phyloP scores from a whole-genome alignment of 108 stramenopile species.

The Cyclotella sp. region DNA sequence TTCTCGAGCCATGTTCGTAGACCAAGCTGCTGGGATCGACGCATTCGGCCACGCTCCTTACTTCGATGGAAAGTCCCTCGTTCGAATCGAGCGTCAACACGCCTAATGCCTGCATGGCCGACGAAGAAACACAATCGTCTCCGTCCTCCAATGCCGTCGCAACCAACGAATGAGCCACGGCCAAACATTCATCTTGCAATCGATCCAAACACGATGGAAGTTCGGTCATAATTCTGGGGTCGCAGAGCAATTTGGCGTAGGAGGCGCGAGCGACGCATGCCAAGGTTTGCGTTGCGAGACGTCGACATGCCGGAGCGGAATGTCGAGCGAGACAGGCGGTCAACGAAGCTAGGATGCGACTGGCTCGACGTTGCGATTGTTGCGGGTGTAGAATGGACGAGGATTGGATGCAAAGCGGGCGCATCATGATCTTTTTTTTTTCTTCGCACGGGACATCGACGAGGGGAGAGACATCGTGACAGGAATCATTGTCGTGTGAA shows the following conservation, averaged over 20 bases:
- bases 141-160: constrained; percentile 65
- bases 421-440: background rate
- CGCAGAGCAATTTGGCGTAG: constrained; percentile 57
- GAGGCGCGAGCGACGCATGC: constrained; percentile 60
- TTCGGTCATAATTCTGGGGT: constrained; percentile 48
- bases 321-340: constrained; percentile 33
- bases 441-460: background rate
- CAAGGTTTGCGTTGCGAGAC: constrained; percentile 58
- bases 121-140: constrained; percentile 73
- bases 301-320: constrained; percentile 38
- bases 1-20: constrained; percentile 22
- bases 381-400: constrained; percentile 29
- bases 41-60: constrained; percentile 27
- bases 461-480: background rate
- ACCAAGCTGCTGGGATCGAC: constrained; percentile 20
- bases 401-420: constrained; percentile 26
- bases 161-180: constrained; percentile 62
- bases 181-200: constrained; percentile 21
- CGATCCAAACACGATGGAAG: constrained; percentile 40
- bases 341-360: constrained; percentile 30
- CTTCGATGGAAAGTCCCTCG: constrained; percentile 36
- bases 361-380: constrained; percentile 18
- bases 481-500: background rate
- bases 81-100: constrained; percentile 54
- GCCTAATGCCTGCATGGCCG: constrained; percentile 70